Percentiles rank a stretch among this genome's conserved stretches.
These are phyloP conservation scores for Colletotrichum sp. DNA, from an alignment of 2,329 filamentous ascomycete species.

Conservation along the genomic window DNA sequence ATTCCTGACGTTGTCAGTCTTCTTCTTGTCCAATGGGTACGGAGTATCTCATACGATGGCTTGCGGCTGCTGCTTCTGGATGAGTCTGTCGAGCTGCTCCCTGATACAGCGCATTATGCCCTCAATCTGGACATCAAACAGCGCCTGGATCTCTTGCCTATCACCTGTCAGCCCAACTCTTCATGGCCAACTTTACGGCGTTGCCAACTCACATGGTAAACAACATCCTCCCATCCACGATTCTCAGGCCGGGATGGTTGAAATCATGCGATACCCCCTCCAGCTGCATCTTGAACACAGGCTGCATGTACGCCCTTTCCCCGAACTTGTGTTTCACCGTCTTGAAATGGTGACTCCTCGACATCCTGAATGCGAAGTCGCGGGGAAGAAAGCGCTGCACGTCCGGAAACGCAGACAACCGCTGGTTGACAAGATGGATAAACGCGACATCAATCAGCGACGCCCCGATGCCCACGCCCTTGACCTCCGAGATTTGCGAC, in stretches of 20 bases:
- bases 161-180: neutral
- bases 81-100: constrained; percentile 45
- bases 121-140: constrained; percentile 35
- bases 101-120: constrained; percentile 41
- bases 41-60: constrained; percentile 35
- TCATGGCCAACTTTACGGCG: no score
- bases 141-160: neutral
- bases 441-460: constrained; percentile 51
- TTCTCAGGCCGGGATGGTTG: constrained; percentile 37
- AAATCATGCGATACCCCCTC: constrained; percentile 47
- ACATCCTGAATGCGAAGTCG: constrained; percentile 40
- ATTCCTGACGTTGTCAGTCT: constrained; percentile 32
- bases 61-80: constrained; percentile 30
- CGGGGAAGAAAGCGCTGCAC: constrained; percentile 36
- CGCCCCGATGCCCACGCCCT: constrained; percentile 50
- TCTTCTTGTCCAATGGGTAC: neutral
- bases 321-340: constrained; percentile 48
- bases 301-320: constrained; percentile 44
- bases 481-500: constrained; percentile 41
- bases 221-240: constrained; percentile 45
- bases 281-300: constrained; percentile 45
- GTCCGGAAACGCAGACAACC: constrained; percentile 40
- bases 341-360: constrained; percentile 41
- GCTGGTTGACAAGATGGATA: constrained; percentile 38
- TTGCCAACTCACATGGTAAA: constrained; percentile 41